These are phyloP conservation scores for Baorangia bicolor DNA, from an alignment of 768 basidiomycete species.

Conservation along the genomic window DNA sequence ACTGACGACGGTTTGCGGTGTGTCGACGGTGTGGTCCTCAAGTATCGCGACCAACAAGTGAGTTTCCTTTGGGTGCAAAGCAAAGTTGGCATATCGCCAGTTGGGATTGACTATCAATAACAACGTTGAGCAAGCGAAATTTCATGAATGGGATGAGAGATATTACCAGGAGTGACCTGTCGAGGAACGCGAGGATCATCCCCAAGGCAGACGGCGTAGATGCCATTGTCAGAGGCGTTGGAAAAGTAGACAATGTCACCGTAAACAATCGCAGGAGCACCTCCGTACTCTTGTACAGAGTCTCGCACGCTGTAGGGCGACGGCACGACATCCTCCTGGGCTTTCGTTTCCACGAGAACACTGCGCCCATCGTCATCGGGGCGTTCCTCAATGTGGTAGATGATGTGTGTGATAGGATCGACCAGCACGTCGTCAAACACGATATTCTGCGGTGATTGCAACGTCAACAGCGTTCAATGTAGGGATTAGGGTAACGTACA, in stretches of 20 bases:
- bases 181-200: conserved; percentile 23
- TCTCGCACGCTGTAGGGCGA: conserved; percentile 51
- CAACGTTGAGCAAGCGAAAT: not conserved
- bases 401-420: conserved; percentile 42
- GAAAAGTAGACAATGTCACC: conserved; percentile 56
- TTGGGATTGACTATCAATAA: conserved; percentile 14
- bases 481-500: conserved; percentile 19
- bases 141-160: not conserved
- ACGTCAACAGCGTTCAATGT: not conserved
- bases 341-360: conserved; percentile 50
- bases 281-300: conserved; percentile 70
- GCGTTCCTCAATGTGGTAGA: conserved; percentile 60
- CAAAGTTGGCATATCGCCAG: conserved; percentile 51
- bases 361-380: conserved; percentile 44
- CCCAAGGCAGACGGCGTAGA: conserved; percentile 42
- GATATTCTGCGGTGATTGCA: conserved; percentile 21
- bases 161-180: conserved; percentile 58
- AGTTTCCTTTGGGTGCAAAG: conserved; percentile 49
- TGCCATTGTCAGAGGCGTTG: conserved; percentile 44
- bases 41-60: conserved; percentile 55
- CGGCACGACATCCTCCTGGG: conserved; percentile 47
- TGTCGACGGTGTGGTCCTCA: conserved; percentile 60
- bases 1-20: conserved; percentile 44
- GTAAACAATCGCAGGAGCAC: conserved; percentile 53
- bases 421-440: conserved; percentile 47